Conservation (phyloP, 2,329 filamentous ascomycete species). For the Diaporthe ilicicola region DNA sequence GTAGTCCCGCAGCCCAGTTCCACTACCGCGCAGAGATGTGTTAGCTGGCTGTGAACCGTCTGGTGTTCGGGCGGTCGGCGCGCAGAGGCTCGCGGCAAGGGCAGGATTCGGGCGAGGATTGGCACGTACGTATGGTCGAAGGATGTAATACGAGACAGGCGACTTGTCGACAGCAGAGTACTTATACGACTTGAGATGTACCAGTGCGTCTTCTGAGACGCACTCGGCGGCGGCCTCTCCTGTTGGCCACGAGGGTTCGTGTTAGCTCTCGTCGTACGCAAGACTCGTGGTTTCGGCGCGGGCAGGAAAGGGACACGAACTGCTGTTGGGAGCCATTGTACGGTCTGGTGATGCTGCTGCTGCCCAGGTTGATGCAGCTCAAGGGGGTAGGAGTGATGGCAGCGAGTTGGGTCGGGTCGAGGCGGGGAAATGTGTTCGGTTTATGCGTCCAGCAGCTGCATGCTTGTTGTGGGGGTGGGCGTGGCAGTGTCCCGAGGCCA, state of each 20-base stretch:
- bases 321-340: constrained; percentile 33
- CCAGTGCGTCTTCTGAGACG: constrained; percentile 88
- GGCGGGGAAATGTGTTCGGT: background rate
- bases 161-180: constrained; percentile 98
- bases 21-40: constrained; percentile 67
- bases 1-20: constrained; percentile 92
- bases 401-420: background rate
- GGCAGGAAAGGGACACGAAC: constrained; percentile 25
- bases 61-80: constrained; percentile 4
- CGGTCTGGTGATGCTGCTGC: background rate
- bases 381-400: background rate
- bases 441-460: constrained; percentile 20
- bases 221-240: constrained; percentile 71
- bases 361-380: background rate
- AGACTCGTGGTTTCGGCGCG: constrained; percentile 21
- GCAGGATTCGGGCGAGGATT: constrained; percentile 28
- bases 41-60: constrained; percentile 26
- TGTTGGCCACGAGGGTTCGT: constrained; percentile 36
- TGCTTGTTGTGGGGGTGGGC: constrained; percentile 6
- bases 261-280: constrained; percentile 11
- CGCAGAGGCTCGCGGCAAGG: constrained; percentile 24
- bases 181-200: constrained; percentile 94
- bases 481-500: constrained; percentile 22
- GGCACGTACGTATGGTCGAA: constrained; percentile 87
- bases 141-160: constrained; percentile 89